phyloP scores from a whole-genome alignment of 306 rosid genomes.

The Lathyrus oleraceus region DNA sequence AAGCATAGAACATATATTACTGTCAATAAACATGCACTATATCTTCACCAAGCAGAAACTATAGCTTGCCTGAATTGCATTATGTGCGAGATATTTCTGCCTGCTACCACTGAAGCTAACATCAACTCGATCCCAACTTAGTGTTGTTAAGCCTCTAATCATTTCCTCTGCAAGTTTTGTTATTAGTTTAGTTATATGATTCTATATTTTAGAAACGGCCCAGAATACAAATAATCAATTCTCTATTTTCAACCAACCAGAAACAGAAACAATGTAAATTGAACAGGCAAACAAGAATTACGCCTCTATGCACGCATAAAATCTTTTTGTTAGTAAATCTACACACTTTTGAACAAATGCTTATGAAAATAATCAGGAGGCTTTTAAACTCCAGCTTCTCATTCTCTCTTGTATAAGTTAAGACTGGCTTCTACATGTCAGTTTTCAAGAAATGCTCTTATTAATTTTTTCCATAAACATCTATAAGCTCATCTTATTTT shows the following conservation, averaged over 20 bases:
- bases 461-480: not conserved
- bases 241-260: conserved; percentile 6
- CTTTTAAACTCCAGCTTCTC: not conserved
- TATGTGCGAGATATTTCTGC: conserved; percentile 73
- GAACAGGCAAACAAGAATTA: not conserved
- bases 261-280: conserved; percentile 27
- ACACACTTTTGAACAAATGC: not conserved
- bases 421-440: not conserved
- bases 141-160: conserved; percentile 62
- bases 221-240: conserved; percentile 17
- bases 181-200: not conserved
- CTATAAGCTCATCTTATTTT: not conserved
- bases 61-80: conserved; percentile 75
- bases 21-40: not conserved
- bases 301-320: not conserved
- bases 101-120: conserved; percentile 66
- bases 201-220: conserved; percentile 24
- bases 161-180: conserved; percentile 61
- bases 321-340: not conserved
- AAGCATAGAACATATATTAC: not conserved
- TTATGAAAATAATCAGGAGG: not conserved
- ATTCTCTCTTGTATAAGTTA: not conserved
- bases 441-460: not conserved
- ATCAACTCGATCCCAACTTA: conserved; percentile 90
- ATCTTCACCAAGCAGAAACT: conserved; percentile 26